Conservation (phyloP, 1,284 basidiomycete genomes). For the Malassezia slooffiae region DNA sequence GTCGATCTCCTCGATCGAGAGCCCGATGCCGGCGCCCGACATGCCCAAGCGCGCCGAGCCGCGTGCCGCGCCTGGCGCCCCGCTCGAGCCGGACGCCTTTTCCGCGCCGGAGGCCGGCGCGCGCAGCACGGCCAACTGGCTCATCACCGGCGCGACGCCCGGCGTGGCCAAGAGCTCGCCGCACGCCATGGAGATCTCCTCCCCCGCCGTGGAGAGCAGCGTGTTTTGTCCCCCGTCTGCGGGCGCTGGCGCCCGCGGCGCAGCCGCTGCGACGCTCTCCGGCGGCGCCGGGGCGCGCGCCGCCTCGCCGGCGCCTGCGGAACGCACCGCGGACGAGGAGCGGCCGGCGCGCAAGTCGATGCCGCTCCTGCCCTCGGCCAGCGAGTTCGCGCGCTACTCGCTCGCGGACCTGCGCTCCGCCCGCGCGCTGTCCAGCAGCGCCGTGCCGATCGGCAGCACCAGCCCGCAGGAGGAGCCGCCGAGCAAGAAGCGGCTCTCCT, state of each 20-base stretch:
- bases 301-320: too few relatives aligned
- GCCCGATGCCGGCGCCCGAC: conserved; percentile 14
- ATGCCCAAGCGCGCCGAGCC: conserved; percentile 16
- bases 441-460: background rate
- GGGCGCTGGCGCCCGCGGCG: too few relatives aligned
- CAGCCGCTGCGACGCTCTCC: too few relatives aligned
- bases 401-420: background rate
- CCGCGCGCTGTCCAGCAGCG: background rate
- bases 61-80: background rate
- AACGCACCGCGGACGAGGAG: too few relatives aligned
- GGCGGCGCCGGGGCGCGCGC: too few relatives aligned
- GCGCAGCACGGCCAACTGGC: conserved; percentile 29
- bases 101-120: background rate
- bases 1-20: conserved; percentile 40
- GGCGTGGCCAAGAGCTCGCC: conserved; percentile 37
- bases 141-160: conserved; percentile 24
- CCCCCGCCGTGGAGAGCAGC: too few relatives aligned
- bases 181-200: conserved; percentile 40
- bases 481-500: conserved; percentile 9
- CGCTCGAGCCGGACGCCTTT: conserved; percentile 5
- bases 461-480: conserved; percentile 8
- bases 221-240: too few relatives aligned
- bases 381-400: too few relatives aligned
- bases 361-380: conserved; percentile 1
- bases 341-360: conserved; percentile 4